Evolutionary conservation across 768 basidiomycete genomes (phyloP), one percentile per base, ranked within the genome.

Genomic region (Pleurotus pulmonarius): DNA sequence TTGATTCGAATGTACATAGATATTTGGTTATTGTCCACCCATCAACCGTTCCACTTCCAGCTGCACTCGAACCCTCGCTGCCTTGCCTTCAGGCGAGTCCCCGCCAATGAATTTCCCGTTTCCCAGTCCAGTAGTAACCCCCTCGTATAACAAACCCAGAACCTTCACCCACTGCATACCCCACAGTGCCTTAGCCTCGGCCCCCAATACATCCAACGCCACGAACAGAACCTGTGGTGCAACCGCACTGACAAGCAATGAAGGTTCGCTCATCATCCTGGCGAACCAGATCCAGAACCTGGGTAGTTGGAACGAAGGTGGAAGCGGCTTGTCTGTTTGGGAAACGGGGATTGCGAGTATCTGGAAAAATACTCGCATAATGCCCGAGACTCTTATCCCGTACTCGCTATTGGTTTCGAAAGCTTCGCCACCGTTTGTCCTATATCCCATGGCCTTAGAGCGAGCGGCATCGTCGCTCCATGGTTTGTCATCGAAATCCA

Each of bases 291-390:
- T 73, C 91, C 91, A 94, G 59, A 77, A 82, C 53, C 85, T 74
- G 2, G 87, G 79, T 26, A 82, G 64, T 63, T 83, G 83, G 66
- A 86, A 90, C 70, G 81, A 72, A 22, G 64, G 65, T 54, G 83
- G 70, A 56, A 88, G 60, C 12, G 79, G 81, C 48, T 69, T 44
- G 15, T 54, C 54, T 16, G 43, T 64, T 41, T 69, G 63, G 40
- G 53, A 60, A n/a, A 76, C 75, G 2, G 64, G 61, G 18, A 77
- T 71, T 62, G 72, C 73, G 59, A 94, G 66, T 46, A 95, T 81
- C 16, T 84, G 76, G 66, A 92, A 92, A 73, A 96, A 98, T 20
- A 98, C 84, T 26, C 94, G 82, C 81, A 94, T 82, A 29, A 92
- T 80, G 7, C 93, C 93, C 26, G 83, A 73, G 46, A 94, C 74